A percentile compares a stretch with the other conserved stretches of the same genome.
Conservation (phyloP, 1,284 basidiomycete genomes). For the Melampsora larici-populina region DNA sequence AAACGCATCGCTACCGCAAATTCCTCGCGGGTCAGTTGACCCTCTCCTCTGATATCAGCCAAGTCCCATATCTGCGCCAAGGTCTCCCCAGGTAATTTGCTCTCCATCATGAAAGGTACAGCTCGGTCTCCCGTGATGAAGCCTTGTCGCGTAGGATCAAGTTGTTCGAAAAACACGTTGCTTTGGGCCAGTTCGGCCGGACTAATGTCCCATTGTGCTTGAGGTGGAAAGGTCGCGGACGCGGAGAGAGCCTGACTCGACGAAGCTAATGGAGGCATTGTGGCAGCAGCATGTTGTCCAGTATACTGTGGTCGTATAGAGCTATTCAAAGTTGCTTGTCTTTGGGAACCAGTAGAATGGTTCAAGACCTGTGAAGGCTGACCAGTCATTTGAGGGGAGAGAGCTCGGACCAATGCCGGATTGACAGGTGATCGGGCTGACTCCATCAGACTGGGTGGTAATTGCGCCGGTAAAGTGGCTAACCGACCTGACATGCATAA, state of each 20-base stretch:
- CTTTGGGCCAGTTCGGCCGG: constrained; percentile 73
- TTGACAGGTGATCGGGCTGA: constrained; percentile 60
- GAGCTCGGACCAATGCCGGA: not conserved
- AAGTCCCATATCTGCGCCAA: constrained; percentile 96
- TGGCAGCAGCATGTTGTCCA: constrained; percentile 18
- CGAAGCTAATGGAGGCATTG: not conserved
- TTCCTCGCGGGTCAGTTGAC: constrained; percentile 80
- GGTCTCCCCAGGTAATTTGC: constrained; percentile 74
- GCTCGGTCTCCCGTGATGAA: constrained; percentile 89
- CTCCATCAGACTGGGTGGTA: constrained; percentile 90
- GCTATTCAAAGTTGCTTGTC: constrained; percentile 25
- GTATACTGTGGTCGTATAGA: constrained; percentile 31
- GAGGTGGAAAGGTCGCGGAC: constrained; percentile 37
- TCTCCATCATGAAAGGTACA: constrained; percentile 93
- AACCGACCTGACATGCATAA: constrained; percentile 73
- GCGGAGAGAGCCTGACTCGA: constrained; percentile 8
- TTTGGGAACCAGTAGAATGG: constrained; percentile 48
- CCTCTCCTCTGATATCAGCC: constrained; percentile 83
- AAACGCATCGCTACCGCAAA: constrained; percentile 96
- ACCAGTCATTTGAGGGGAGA: constrained; percentile 36
- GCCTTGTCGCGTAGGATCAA: constrained; percentile 74
- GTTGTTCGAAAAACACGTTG: constrained; percentile 76
- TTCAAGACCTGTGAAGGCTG: not conserved
- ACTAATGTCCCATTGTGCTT: constrained; percentile 73
- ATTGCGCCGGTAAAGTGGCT: constrained; percentile 67